These are phyloP conservation scores for Sclerotinia borealis DNA, from an alignment of 2,329 filamentous ascomycete genomes.

Conservation along the genomic window DNA sequence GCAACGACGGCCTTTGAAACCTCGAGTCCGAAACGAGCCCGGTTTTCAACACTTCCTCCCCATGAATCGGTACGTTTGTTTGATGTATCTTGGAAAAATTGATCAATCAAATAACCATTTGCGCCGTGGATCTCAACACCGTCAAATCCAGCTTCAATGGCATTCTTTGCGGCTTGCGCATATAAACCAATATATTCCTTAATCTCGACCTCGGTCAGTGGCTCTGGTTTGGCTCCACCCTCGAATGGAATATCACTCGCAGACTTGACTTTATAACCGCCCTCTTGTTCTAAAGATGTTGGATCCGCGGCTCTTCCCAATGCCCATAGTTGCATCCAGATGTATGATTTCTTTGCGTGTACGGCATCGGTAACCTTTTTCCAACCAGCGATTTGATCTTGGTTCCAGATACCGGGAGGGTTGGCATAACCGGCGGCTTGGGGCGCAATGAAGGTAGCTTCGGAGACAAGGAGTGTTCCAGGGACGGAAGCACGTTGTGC, in stretches of 20 bases:
- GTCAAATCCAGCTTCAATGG: slow-evolving; percentile 50
- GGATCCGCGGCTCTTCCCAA: slow-evolving; percentile 41
- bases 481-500: slow-evolving; percentile 42
- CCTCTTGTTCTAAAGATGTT: slow-evolving; percentile 17
- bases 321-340: slow-evolving; percentile 56
- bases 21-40: slow-evolving; percentile 47
- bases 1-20: slow-evolving; percentile 44
- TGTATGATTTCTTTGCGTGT: slow-evolving; percentile 51
- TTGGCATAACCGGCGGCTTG: slow-evolving; percentile 43
- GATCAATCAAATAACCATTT: slow-evolving; percentile 33
- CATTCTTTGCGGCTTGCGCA: slow-evolving; percentile 35
- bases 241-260: slow-evolving; percentile 24
- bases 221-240: slow-evolving; percentile 22
- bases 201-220: slow-evolving; percentile 36
- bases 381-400: slow-evolving; percentile 50
- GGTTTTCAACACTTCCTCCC: slow-evolving; percentile 44
- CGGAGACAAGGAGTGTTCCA: slow-evolving; percentile 51
- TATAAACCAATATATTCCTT: slow-evolving; percentile 34
- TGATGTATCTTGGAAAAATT: slow-evolving; percentile 34
- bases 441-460: slow-evolving; percentile 45
- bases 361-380: slow-evolving; percentile 51
- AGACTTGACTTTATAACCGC: slow-evolving; percentile 20
- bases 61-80: slow-evolving; percentile 52
- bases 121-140: slow-evolving; percentile 40
- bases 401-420: slow-evolving; percentile 49